phyloP scores from a whole-genome alignment of 2,329 filamentous ascomycete genomes.

The Ceratocystis harringtonii region DNA sequence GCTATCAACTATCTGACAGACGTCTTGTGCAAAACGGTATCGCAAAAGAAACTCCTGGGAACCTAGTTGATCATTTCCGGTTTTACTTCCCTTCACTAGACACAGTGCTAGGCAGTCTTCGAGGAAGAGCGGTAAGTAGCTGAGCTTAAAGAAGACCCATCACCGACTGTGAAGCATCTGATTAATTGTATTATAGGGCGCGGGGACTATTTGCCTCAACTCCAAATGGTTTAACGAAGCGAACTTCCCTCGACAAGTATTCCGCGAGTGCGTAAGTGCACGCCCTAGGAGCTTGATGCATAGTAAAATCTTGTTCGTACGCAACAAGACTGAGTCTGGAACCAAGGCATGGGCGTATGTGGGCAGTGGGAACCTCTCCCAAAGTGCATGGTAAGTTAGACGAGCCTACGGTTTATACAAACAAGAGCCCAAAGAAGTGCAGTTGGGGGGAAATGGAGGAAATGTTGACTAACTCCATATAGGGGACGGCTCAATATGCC shows the following conservation, averaged over 20 bases:
- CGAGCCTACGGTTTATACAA: too few relatives aligned
- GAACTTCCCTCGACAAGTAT: slow-evolving; percentile 54
- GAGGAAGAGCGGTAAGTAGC: slow-evolving; percentile 40
- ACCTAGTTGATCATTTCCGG: slow-evolving; percentile 39
- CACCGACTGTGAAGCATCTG: background rate
- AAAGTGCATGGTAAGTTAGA: slow-evolving; percentile 67
- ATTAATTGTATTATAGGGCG: slow-evolving; percentile 37
- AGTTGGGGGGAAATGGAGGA: background rate
- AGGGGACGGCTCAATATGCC: slow-evolving; percentile 70
- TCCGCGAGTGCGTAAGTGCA: slow-evolving; percentile 62
- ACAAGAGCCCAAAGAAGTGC: too few relatives aligned
- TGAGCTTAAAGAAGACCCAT: background rate
- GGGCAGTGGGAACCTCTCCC: slow-evolving; percentile 81
- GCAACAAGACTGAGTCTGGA: slow-evolving; percentile 20
- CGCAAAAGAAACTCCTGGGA: slow-evolving; percentile 1
- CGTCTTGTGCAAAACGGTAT: slow-evolving; percentile 24
- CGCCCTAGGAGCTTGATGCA: slow-evolving; percentile 67
- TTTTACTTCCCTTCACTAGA: slow-evolving; percentile 68
- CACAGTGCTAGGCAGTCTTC: slow-evolving; percentile 51
- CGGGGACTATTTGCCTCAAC: slow-evolving; percentile 71
- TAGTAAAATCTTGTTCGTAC: slow-evolving; percentile 57
- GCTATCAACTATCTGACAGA: slow-evolving; percentile 27
- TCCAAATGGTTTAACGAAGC: slow-evolving; percentile 53
- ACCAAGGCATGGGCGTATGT: slow-evolving; percentile 60
- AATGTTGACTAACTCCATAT: background rate